Evolutionary conservation across 495 filamentous ascomycete genomes (phyloP), one percentile per base, ranked within the genome.

Genomic region (Massariosphaeria phaeospora): DNA sequence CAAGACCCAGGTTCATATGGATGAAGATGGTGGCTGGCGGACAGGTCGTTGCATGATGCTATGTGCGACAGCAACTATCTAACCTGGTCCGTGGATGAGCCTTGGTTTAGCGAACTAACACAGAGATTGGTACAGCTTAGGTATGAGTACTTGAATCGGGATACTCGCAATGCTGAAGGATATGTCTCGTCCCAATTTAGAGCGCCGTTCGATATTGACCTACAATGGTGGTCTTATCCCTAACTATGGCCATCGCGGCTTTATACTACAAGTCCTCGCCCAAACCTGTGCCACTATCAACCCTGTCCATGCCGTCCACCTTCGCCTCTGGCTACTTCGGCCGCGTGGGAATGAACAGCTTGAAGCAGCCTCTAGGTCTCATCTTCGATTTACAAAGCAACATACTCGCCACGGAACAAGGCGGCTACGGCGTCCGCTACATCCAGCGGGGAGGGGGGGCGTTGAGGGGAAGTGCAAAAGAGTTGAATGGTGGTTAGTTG

Each of bases 361-460:
- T 88, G 23, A 56, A 58, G 0, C 66, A 48, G 3, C 83, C 84
- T 13, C 75, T 83, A 6, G 72, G 77, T 17, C 69, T 88, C 38
- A 63, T 76, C 2, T 75, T 86, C 52, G 84, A 88, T 61, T 59
- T 31, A 11, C 57, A 63, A 2, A 82, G 83, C 1, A 76, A 75
- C 18, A 68, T 88, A 9, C 70, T 88, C 0, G 77, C 85, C n/a
- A 70, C 84, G 1, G 70, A 85, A 45, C 38, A 69, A 11, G 71
- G 73, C 7, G 21, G 25, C 1, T 83, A 83, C 3, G 73, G 87
- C 55, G 70, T 66, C 1, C 76, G 51, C 13, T 55, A 73, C 29
- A 65, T 84, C 39, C 67, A 59, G 3, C n/a, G n/a, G n/a, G n/a
- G n/a, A 7, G 13, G 13, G 29, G 29, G 7, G 29, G 29, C 13